phyloP scores from a whole-genome alignment of 2,329 filamentous ascomycete genomes.

The Scedosporium minutisporum region DNA sequence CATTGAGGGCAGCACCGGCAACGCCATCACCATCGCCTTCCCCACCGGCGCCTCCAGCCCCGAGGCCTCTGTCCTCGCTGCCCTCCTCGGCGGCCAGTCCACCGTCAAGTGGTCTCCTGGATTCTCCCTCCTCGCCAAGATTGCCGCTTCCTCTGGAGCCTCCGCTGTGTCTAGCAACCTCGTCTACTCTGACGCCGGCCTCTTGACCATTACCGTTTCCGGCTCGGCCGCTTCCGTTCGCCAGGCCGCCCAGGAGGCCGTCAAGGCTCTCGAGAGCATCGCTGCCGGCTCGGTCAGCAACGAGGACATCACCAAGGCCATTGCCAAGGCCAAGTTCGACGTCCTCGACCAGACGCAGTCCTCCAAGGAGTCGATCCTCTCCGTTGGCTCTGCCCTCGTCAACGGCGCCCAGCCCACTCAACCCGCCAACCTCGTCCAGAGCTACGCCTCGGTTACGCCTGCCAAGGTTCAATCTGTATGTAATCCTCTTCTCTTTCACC shows the following conservation, averaged over 20 bases:
- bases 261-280: slow-evolving; percentile 74
- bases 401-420: slow-evolving; percentile 76
- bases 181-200: slow-evolving; percentile 88
- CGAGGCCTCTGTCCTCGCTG: slow-evolving; percentile 76
- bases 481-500: slow-evolving; percentile 12
- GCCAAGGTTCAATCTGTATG: slow-evolving; percentile 80
- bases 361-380: slow-evolving; percentile 65
- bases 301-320: slow-evolving; percentile 85
- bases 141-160: slow-evolving; percentile 55
- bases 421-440: slow-evolving; percentile 68
- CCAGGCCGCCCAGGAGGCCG: slow-evolving; percentile 63
- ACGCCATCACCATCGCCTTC: slow-evolving; percentile 85
- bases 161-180: slow-evolving; percentile 66
- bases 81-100: slow-evolving; percentile 82
- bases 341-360: slow-evolving; percentile 75
- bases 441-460: slow-evolving; percentile 69
- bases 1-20: slow-evolving; percentile 64
- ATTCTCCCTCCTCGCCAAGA: slow-evolving; percentile 83
- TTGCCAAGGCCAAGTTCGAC: slow-evolving; percentile 87
- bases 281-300: slow-evolving; percentile 65
- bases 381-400: slow-evolving; percentile 76
- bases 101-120: slow-evolving; percentile 93
- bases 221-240: slow-evolving; percentile 66
- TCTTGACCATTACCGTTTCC: slow-evolving; percentile 72
- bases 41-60: slow-evolving; percentile 80